Base-by-base conservation (phyloP, 1,139 yeast genomes). In the Candida anutae region DNA sequence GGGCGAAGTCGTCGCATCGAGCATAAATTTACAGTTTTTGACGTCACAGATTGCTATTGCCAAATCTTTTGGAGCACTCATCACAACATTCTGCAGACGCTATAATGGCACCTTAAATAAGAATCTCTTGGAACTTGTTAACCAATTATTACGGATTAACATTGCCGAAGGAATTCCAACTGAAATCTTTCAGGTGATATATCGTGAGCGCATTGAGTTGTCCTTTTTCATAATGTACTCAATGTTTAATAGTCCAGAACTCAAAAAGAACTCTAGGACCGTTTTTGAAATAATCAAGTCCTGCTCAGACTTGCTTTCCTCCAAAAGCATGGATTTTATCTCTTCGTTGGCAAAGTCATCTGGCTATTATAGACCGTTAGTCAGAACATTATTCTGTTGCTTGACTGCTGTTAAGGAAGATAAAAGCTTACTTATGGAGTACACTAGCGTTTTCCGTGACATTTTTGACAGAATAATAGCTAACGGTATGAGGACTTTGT, bases 31-130 rank as follows among this genome's bases (percentile, higher is more conserved):
- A 25, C 87, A 84, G 36, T 69, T 65, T 45, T 63, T 77, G 13
- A 69, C 75, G 28, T 70, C 90, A 1, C 95, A 85, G 45, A 61
- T 78, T 14, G 59, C 72, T 3, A 70, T 81, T 16, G 78, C 84
- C 3, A 78, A 77, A 44, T 72, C 94, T 0, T 77, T 82, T 69
- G 88, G 93, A 28, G 87, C 90, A 1, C 57, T 87, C 11, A 38
- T 82, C 17, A 77, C 93, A 0, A 74, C 93, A 0, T 70, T 70
- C 38, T 69, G 78, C 40, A 60, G 66, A 30, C 53, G 52, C 25
- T 64, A 50, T 36, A 39, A 39, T 17, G 58, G 55, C 13, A 41
- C 46, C 11, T 43, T 73, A 11, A 50, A 50, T 28, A 30, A 52
- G 0, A 48, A 61, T 2, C 64, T 69, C 38, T 48, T 72, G 40